Conservation (phyloP, 1,284 basidiomycete species). For the Ceratobasidium papillatum region DNA sequence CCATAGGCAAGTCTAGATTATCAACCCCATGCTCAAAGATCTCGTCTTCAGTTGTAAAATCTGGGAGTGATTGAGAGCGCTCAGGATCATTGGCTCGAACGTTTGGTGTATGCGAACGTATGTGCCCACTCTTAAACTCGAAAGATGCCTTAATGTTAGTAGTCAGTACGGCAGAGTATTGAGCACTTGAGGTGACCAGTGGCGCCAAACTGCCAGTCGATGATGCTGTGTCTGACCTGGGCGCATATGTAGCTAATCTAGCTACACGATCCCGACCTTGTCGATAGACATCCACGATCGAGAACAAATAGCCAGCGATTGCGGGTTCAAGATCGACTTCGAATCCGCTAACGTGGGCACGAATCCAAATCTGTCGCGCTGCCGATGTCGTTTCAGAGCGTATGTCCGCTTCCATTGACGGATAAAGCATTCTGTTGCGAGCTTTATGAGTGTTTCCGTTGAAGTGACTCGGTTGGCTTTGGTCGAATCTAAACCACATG, state of each 20-base stretch:
- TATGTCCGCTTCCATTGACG: constrained; percentile 80
- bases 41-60: constrained; percentile 39
- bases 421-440: constrained; percentile 79
- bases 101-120: constrained; percentile 64
- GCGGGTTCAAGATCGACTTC: constrained; percentile 84
- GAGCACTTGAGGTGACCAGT: constrained; percentile 50
- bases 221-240: constrained; percentile 47
- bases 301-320: constrained; percentile 80
- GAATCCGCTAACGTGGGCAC: constrained; percentile 85
- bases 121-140: constrained; percentile 81
- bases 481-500: constrained; percentile 69
- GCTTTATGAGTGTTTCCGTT: constrained; percentile 72
- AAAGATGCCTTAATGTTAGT: constrained; percentile 77
- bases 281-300: constrained; percentile 84
- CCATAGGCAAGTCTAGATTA: constrained; percentile 66
- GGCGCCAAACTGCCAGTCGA: constrained; percentile 8
- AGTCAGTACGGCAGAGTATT: constrained; percentile 51
- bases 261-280: constrained; percentile 81
- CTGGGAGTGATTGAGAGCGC: constrained; percentile 9
- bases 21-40: constrained; percentile 47
- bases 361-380: constrained; percentile 68
- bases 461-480: constrained; percentile 74
- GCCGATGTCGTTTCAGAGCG: constrained; percentile 63
- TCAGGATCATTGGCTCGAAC: constrained; percentile 53
- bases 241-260: constrained; percentile 61